Percentiles rank a stretch among this genome's conserved stretches.
Evolutionary conservation across 2,329 filamentous ascomycete species (phyloP).

Genomic region (Cladophialophora immunda): DNA sequence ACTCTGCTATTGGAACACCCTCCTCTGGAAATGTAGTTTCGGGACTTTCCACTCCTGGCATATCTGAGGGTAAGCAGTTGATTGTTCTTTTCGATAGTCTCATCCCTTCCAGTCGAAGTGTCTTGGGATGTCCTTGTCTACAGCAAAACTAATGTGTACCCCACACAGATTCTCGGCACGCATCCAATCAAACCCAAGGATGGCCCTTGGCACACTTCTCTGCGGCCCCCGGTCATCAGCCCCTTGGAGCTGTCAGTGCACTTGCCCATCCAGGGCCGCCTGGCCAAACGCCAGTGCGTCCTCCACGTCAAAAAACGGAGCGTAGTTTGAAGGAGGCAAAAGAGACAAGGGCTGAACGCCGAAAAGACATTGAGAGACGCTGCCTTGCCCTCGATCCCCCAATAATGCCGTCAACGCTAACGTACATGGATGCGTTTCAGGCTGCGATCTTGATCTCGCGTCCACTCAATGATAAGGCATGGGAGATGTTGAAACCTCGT

Average conservation of each 20-base stretch:
- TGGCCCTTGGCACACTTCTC: neutral
- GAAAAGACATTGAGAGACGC: conserved; percentile 75
- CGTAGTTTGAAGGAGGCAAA: conserved; percentile 31
- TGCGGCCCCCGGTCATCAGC: neutral
- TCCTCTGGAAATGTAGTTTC: conserved; percentile 11
- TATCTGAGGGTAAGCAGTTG: conserved; percentile 9
- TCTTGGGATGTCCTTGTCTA: neutral
- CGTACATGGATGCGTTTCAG: conserved; percentile 76
- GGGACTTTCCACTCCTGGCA: conserved; percentile 4
- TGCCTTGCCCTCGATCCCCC: conserved; percentile 73
- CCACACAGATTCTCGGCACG: neutral
- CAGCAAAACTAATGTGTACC: neutral
- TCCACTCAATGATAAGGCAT: conserved; percentile 73
- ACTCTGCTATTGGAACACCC: conserved; percentile 36
- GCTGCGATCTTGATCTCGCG: conserved; percentile 75
- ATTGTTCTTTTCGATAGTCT: neutral
- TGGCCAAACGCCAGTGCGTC: neutral
- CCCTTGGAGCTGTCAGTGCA: neutral
- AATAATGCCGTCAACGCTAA: conserved; percentile 67
- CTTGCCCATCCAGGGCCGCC: neutral
- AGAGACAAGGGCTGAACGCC: conserved; percentile 58
- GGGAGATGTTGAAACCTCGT: conserved; percentile 73
- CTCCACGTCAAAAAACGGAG: conserved; percentile 24
- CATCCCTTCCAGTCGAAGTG: neutral
- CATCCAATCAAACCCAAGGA: neutral